Evolutionary conservation across 2,329 filamentous ascomycete species (phyloP), one percentile per base, ranked within the genome.

Genomic region (Colletotrichum liriopes): DNA sequence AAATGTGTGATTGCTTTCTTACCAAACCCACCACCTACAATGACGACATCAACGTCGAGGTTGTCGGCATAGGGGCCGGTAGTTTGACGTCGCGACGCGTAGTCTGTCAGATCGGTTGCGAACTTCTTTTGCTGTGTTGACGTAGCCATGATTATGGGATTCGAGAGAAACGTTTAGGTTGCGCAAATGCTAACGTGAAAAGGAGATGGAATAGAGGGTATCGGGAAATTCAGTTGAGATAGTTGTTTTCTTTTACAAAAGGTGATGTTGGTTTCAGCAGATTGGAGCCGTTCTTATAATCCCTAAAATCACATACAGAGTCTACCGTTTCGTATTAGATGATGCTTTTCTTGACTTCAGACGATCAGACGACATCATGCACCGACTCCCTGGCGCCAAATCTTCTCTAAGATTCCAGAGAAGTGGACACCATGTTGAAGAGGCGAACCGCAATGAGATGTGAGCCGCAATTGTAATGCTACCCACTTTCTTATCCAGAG

Each of bases 1-100:
- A 8, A 32, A 41, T 54, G 54, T 51, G 74, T 6, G 14, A 37
- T 35, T n/a, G 14, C 9, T 43, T 58, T 16, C 67, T 39, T 55
- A 62, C 67, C 71, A 18, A 86, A 86, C 7, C 85, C 85, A 26
- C 83, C 85, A 9, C 85, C 85, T 2, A 86, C 83, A 8, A 86
- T 77, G 3, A 86, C 76, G 3, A 80, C 83, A 65, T 86, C 83
- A 3, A 87, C 78, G 9, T 86, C 84, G 6, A 85, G 80, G 39
- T 85, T 78, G 5, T 84, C 78, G 1, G 83, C 81, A 68, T 86
- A 85, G 0, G 82, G 82, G 0, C 85, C 85, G 2, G 77, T 76
- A 26, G 78, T 78, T 1, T 66, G 37, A n/a, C 59, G 69, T 14
- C 69, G 52, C 1, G 80, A 67, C 0, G 83, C 82, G 71, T 82